Evolutionary conservation across 2,329 filamentous ascomycete species (phyloP), one percentile per base, ranked within the genome.

Genomic region (Alternaria sp.): DNA sequence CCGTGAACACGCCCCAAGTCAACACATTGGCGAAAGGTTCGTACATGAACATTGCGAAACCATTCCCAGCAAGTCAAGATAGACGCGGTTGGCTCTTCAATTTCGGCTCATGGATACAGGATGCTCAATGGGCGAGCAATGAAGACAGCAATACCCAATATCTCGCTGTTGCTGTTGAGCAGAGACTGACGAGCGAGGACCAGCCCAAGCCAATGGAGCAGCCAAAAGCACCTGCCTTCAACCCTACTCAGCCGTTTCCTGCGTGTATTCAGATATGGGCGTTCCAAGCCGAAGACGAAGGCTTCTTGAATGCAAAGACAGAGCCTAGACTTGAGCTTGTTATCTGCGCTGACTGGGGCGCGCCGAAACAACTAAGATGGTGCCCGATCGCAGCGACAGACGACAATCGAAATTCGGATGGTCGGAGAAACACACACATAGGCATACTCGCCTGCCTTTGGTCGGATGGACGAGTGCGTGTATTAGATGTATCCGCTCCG

Each of bases 191-290:
- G 4, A 53, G 38, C 5, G 52, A 47, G 5, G 56, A 54, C 34
- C 63, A 76, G 41, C 62, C 71, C 63, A 65, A 74, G 62, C 54
- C 72, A 63, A 43, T 78, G 63, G 66, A 77, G 69, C 61, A 75
- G 59, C 54, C 69, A 18, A 67, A 68, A 54, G 77, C 82, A 7
- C 81, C 84, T 18, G 81, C 86, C 5, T 88, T 87, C 68, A 79
- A 79, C 16, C 79, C 85, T 9, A 83, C 83, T 5, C 72, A 78
- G 7, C 76, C 81, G 16, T 83, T 81, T 61, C 80, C 83, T 16
- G 81, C 82, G 14, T 82, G 81, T 3, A 80, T 89, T 32, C 86
- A 89, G 63, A 82, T 89, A 7, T 89, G 87, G 87, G 78, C 82
- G 6, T 86, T 89, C 65, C 75, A 78, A 38, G 79, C 81, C 4